Percentiles rank a stretch among this genome's conserved stretches.
Evolutionary conservation across 345 rosid genomes (phyloP).

Genomic region (Cardamine chenopodiifolia): DNA sequence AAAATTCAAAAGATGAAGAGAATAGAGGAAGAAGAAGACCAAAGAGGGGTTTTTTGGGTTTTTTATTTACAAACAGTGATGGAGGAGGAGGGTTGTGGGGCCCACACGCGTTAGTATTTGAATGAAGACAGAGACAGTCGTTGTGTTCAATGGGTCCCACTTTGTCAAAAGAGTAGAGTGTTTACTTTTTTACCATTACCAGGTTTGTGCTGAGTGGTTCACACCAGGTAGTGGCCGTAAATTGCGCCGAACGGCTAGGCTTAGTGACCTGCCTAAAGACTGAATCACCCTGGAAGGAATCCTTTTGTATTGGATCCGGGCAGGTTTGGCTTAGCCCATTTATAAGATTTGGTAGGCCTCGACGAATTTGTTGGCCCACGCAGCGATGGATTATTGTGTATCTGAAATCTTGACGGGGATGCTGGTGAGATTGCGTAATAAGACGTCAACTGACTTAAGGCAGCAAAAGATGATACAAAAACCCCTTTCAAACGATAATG

Average conservation of each 20-base stretch:
- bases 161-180: not conserved
- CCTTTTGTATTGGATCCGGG: not conserved
- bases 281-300: not conserved
- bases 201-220: not conserved
- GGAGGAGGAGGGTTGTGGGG: slow-evolving; percentile 23
- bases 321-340: slow-evolving; percentile 12
- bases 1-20: slow-evolving; percentile 8
- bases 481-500: not conserved
- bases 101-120: slow-evolving; percentile 38
- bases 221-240: not conserved
- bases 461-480: not conserved
- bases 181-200: slow-evolving; percentile 11
- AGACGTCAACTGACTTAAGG: not conserved
- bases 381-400: not conserved
- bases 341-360: not conserved
- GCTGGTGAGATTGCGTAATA: not conserved
- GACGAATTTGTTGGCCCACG: slow-evolving; percentile 1
- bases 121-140: slow-evolving; percentile 44
- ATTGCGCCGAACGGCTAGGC: slow-evolving; percentile 36
- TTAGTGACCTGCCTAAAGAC: not conserved
- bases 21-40: not conserved
- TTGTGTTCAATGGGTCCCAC: slow-evolving; percentile 26
- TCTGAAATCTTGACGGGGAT: not conserved
- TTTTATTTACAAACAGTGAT: slow-evolving; percentile 10
- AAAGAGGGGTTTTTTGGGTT: too few species aligned